Evolutionary conservation across 2,329 filamentous ascomycete genomes (phyloP), one percentile per base, ranked within the genome.

Genomic region (Verticillium dahliae): DNA sequence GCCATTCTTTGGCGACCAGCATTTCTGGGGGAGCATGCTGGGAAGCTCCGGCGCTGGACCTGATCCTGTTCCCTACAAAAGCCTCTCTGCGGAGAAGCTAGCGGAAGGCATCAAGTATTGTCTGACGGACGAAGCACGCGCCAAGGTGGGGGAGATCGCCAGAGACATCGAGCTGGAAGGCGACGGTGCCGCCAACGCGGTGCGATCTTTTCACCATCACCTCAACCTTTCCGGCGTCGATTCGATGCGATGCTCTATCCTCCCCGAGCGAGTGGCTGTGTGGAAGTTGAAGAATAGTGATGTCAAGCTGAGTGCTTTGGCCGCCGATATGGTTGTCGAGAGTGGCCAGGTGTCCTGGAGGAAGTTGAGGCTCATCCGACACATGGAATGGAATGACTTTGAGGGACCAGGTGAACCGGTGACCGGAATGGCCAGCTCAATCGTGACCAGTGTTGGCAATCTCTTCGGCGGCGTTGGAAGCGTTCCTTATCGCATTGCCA

Each of bases 1-100:
- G 1, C 90, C 90, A 0, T 92, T 92, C 74, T 92, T 92, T 66
- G 90, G 90, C 2, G 90, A 92, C 69, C 90, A 92, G 71, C 83
- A 88, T 57, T 92, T 92, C 70, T 92, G 90, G 90, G 90, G 89
- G 2, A 78, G 80, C 18, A 90, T 90, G 85, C 80, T 92, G 1
- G 80, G 80, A 4, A 83, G 80, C 38, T 80, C 85, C 1, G 82
- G 83, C 33, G 89, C 88, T 0, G 90, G 90, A 0, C 86, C 89
- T 0, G 75, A 82, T 52, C 83, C 88, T 1, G 81, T 91, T 9
- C 88, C 88, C 0, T 90, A 90, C 74, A 91, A 90, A 73, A 74
- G 81, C 10, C 73, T 92, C 1, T 85, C 79, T 1, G 81, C 79
- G 0, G 85, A 91, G 62, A 85, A 82, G 54, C 74, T 92, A 1